These are phyloP conservation scores for Xylaria palmicola DNA, from an alignment of 495 filamentous ascomycete species.

Conservation along the genomic window DNA sequence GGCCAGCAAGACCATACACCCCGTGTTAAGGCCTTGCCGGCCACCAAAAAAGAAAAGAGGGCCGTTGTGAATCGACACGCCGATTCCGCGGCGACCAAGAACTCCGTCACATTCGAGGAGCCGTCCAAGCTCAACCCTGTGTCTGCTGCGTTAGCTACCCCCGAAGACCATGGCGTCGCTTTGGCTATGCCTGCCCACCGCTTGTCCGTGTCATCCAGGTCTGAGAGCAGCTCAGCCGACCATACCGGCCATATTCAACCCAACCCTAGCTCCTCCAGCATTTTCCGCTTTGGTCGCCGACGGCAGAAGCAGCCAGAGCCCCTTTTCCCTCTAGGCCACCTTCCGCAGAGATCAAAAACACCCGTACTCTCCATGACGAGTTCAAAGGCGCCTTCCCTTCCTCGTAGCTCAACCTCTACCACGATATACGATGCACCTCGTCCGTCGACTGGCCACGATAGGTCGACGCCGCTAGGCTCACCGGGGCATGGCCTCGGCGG, in stretches of 20 bases:
- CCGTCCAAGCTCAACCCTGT: slow-evolving; percentile 58
- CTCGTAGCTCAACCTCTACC: slow-evolving; percentile 26
- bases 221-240: slow-evolving; percentile 82
- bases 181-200: slow-evolving; percentile 68
- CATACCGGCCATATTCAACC: slow-evolving; percentile 62
- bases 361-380: slow-evolving; percentile 26
- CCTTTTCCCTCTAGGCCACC: slow-evolving; percentile 69
- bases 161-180: slow-evolving; percentile 64
- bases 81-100: slow-evolving; percentile 41
- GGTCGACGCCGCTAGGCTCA: slow-evolving; percentile 37
- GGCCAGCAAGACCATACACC: slow-evolving; percentile 30
- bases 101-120: slow-evolving; percentile 64
- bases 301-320: slow-evolving; percentile 74
- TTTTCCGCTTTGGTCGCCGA: slow-evolving; percentile 79
- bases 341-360: slow-evolving; percentile 62
- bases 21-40: slow-evolving; percentile 17
- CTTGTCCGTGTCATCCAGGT: slow-evolving; percentile 88
- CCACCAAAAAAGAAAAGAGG: slow-evolving; percentile 40
- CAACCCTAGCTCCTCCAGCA: slow-evolving; percentile 62
- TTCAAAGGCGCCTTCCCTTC: slow-evolving; percentile 30
- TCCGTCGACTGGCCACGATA: slow-evolving; percentile 47
- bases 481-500: slow-evolving; percentile 21
- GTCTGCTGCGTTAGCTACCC: slow-evolving; percentile 57
- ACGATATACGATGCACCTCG: slow-evolving; percentile 47
- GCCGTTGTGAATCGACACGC: slow-evolving; percentile 40